Percentiles rank a stretch among this genome's conserved stretches.
phyloP scores from a whole-genome alignment of 805 yeast species.

The Cyberlindnera americana region DNA sequence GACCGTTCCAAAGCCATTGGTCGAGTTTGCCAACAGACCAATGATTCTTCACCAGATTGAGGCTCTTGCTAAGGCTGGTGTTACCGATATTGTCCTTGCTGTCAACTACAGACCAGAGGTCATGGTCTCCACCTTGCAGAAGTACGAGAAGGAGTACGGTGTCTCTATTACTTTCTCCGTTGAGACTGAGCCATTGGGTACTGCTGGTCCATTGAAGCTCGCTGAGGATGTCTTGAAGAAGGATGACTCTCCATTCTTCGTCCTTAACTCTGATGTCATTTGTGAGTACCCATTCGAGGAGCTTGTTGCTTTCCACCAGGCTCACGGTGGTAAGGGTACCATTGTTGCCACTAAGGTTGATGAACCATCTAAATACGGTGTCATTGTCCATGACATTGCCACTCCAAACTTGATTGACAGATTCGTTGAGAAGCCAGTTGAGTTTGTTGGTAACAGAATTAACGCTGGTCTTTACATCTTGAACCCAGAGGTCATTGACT shows the following conservation, averaged over 20 bases:
- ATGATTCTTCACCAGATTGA: slow-evolving; percentile 99
- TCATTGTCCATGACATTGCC: slow-evolving; percentile 94
- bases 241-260: slow-evolving; percentile 96
- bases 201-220: slow-evolving; percentile 98
- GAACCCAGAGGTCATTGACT: slow-evolving; percentile 95
- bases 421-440: slow-evolving; percentile 99
- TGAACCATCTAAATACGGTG: slow-evolving; percentile 99
- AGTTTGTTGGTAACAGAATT: slow-evolving; percentile 99
- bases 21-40: slow-evolving; percentile 98
- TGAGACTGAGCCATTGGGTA: slow-evolving; percentile 98
- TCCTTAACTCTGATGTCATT: slow-evolving; percentile 95
- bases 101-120: slow-evolving; percentile 99
- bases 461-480: slow-evolving; percentile 98
- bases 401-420: slow-evolving; percentile 95
- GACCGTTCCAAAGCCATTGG: slow-evolving; percentile 94
- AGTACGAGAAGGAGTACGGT: slow-evolving; percentile 94
- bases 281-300: slow-evolving; percentile 98
- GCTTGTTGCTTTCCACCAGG: slow-evolving; percentile 86
- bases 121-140: slow-evolving; percentile 91
- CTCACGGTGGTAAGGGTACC: slow-evolving; percentile 97
- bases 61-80: slow-evolving; percentile 97
- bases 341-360: slow-evolving; percentile 99
- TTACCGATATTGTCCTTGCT: slow-evolving; percentile 96
- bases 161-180: slow-evolving; percentile 94
- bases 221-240: slow-evolving; percentile 92